Conservation (phyloP, 345 rosid genomes). For the Excoecaria cochinchinensis region DNA sequence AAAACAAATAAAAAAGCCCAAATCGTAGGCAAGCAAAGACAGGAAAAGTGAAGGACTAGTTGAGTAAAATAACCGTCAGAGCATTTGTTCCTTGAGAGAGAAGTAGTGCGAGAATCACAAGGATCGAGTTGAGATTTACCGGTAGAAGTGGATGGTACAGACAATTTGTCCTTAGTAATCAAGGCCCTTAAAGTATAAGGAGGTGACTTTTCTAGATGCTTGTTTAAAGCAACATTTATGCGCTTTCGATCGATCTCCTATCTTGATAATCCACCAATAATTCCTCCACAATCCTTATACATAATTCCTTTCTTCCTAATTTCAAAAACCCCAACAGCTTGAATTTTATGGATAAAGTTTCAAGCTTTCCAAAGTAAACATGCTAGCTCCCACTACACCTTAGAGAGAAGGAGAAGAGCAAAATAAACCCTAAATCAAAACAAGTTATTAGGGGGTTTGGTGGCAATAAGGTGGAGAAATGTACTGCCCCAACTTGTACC, state of each 20-base stretch:
- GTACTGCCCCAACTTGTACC: too few relatives aligned
- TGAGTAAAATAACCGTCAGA: conserved; percentile 55
- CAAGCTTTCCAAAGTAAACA: conserved; percentile 14
- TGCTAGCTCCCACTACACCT: background rate
- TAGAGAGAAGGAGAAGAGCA: background rate
- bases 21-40: background rate
- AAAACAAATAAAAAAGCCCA: background rate
- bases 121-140: conserved; percentile 68
- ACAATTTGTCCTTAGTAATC: conserved; percentile 54
- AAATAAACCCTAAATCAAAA: conserved; percentile 5
- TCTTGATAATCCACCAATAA: conserved; percentile 67
- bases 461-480: too few relatives aligned
- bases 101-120: conserved; percentile 50
- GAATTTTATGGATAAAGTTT: background rate
- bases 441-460: conserved; percentile 10
- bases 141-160: conserved; percentile 69
- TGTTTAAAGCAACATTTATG: conserved; percentile 84
- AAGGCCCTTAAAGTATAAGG: conserved; percentile 76
- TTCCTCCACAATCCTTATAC: conserved; percentile 59
- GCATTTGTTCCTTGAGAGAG: conserved; percentile 53
- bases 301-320: conserved; percentile 30
- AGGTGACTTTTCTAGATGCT: conserved; percentile 84
- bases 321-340: background rate
- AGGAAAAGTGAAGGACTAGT: background rate
- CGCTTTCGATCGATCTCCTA: conserved; percentile 88